Percentiles rank a stretch among this genome's conserved stretches.
Evolutionary conservation across 2,329 filamentous ascomycete genomes (phyloP).

Genomic region (Talaromyces sp.): DNA sequence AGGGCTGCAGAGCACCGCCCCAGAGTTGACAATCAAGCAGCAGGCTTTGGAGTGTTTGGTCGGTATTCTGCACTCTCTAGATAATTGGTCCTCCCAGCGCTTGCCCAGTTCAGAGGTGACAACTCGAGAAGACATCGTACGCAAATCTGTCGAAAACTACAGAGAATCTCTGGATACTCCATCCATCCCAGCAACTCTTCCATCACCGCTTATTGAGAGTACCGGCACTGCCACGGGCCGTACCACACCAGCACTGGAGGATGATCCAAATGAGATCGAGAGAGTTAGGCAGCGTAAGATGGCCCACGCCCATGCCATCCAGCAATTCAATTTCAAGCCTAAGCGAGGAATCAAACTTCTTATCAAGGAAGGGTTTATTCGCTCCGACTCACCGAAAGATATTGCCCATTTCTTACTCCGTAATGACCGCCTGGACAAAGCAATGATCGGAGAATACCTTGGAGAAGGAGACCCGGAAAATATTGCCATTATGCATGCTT

Average conservation of each 20-base stretch:
- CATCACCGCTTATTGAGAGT: conserved; percentile 51
- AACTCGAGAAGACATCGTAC: conserved; percentile 38
- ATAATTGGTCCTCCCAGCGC: conserved; percentile 82
- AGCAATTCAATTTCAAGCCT: conserved; percentile 95
- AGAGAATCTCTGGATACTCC: conserved; percentile 71
- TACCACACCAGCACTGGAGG: conserved; percentile 67
- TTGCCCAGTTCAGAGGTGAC: conserved; percentile 52
- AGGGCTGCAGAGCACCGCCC: conserved; percentile 63
- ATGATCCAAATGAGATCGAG: conserved; percentile 91
- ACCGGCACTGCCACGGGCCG: conserved; percentile 52
- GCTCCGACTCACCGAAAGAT: conserved; percentile 69
- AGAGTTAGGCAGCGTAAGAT: conserved; percentile 93
- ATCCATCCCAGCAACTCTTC: conserved; percentile 43
- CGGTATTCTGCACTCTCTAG: conserved; percentile 79
- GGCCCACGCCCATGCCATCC: conserved; percentile 79
- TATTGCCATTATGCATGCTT: conserved; percentile 96
- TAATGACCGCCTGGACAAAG: conserved; percentile 84
- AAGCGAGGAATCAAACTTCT: conserved; percentile 87
- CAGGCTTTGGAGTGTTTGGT: conserved; percentile 83
- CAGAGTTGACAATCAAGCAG: conserved; percentile 88
- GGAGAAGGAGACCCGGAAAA: conserved; percentile 91
- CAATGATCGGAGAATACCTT: conserved; percentile 86
- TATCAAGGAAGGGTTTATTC: conserved; percentile 80
- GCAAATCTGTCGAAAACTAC: conserved; percentile 54
- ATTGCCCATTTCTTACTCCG: conserved; percentile 77